Evolutionary conservation across 2,329 filamentous ascomycete genomes (phyloP).

Genomic region (Trichoderma afroharzianum): DNA sequence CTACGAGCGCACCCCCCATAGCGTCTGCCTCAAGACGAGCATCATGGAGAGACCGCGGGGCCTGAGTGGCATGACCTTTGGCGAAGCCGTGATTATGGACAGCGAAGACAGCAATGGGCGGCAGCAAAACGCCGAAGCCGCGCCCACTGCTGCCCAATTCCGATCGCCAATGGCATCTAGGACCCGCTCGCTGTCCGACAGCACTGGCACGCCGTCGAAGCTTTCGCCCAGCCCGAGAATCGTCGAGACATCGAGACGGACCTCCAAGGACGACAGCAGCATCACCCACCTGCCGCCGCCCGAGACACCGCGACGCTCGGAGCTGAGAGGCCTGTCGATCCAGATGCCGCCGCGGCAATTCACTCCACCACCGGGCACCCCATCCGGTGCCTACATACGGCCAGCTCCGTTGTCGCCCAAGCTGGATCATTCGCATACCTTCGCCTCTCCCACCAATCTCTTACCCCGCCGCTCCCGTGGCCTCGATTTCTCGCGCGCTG

Average conservation of each 20-base stretch:
- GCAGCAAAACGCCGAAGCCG: background rate
- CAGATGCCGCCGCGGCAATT: slow-evolving; percentile 34
- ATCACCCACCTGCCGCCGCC: slow-evolving; percentile 46
- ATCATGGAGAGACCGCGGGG: slow-evolving; percentile 14
- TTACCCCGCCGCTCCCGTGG: slow-evolving; percentile 85
- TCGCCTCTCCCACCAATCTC: slow-evolving; percentile 82
- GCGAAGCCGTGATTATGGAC: slow-evolving; percentile 15
- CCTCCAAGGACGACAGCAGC: slow-evolving; percentile 65
- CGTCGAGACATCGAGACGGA: slow-evolving; percentile 49
- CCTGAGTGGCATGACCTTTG: slow-evolving; percentile 1
- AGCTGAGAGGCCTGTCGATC: slow-evolving; percentile 57
- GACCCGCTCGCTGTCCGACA: slow-evolving; percentile 63
- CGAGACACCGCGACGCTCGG: slow-evolving; percentile 69
- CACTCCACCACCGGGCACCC: slow-evolving; percentile 35
- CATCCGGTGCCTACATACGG: slow-evolving; percentile 42
- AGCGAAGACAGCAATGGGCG: slow-evolving; percentile 7
- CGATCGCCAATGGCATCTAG: slow-evolving; percentile 47
- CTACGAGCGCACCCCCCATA: background rate
- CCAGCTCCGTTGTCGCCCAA: slow-evolving; percentile 78
- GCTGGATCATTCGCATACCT: slow-evolving; percentile 77
- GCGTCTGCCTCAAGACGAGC: background rate
- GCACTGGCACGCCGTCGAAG: slow-evolving; percentile 51
- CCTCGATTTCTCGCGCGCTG: slow-evolving; percentile 88
- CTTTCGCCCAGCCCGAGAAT: slow-evolving; percentile 58
- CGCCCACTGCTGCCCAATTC: slow-evolving; percentile 19